A percentile compares a stretch with the other conserved stretches of the same genome.
phyloP scores from a whole-genome alignment of 228 moss, liverwort and hornwort species.

The Sphagnum magellanicum region DNA sequence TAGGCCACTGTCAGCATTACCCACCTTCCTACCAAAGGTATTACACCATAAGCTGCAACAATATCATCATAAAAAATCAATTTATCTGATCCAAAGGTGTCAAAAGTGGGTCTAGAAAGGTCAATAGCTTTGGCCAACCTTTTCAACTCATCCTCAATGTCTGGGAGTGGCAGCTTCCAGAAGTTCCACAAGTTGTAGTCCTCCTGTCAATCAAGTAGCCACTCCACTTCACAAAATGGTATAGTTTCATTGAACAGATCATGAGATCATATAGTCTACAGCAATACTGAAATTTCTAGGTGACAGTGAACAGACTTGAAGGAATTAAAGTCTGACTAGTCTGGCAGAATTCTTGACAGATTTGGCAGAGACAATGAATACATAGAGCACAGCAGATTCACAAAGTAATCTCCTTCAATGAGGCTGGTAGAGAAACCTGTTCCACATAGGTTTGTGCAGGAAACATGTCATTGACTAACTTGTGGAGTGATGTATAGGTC shows the following conservation, averaged over 20 bases:
- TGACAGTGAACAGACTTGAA: too few species aligned
- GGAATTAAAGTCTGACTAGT: too few species aligned
- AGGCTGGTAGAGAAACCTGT: slow-evolving; percentile 38
- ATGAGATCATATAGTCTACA: too few species aligned
- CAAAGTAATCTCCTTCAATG: too few species aligned
- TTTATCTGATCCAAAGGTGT: too few species aligned
- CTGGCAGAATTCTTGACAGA: too few species aligned
- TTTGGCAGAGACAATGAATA: too few species aligned
- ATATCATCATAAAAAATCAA: neutral
- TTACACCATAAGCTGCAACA: neutral
- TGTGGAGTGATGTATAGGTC: slow-evolving; percentile 93
- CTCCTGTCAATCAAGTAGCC: slow-evolving; percentile 38
- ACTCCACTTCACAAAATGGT: too few species aligned
- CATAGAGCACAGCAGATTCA: too few species aligned
- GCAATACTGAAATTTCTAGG: too few species aligned
- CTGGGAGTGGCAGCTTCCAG: slow-evolving; percentile 96
- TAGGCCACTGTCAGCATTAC: neutral
- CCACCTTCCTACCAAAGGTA: neutral
- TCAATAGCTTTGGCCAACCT: slow-evolving; percentile 26
- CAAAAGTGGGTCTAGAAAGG: neutral
- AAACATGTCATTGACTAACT: slow-evolving; percentile 98
- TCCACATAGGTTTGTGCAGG: slow-evolving; percentile 78
- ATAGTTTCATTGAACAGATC: too few species aligned
- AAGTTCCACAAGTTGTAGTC: slow-evolving; percentile 96
- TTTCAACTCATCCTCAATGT: slow-evolving; percentile 65